These are phyloP conservation scores for Leccinellum luteum DNA, from an alignment of 768 basidiomycete genomes.

Conservation along the genomic window DNA sequence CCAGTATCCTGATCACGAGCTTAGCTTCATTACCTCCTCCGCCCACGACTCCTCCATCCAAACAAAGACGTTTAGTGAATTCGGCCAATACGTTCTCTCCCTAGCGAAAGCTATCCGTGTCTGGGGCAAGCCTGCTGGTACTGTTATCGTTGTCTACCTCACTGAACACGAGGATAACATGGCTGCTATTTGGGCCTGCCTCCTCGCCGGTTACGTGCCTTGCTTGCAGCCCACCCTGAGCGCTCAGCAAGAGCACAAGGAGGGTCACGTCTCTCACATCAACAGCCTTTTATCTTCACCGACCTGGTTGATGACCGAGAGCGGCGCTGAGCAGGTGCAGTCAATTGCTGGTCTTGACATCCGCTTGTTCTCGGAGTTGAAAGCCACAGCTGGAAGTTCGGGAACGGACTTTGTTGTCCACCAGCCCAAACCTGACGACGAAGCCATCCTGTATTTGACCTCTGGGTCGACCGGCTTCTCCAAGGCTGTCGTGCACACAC, in stretches of 20 bases:
- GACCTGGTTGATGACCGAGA: slow-evolving; percentile 29
- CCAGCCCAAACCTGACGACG: neutral
- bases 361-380: slow-evolving; percentile 23
- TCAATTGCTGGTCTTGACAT: slow-evolving; percentile 26
- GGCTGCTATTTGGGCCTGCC: slow-evolving; percentile 31
- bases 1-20: slow-evolving; percentile 23
- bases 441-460: neutral
- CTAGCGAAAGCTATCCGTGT: slow-evolving; percentile 20
- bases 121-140: slow-evolving; percentile 27
- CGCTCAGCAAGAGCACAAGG: slow-evolving; percentile 31
- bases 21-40: slow-evolving; percentile 28
- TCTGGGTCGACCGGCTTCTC: neutral
- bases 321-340: slow-evolving; percentile 23
- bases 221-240: slow-evolving; percentile 33
- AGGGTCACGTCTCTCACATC: slow-evolving; percentile 29
- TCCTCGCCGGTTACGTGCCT: slow-evolving; percentile 31
- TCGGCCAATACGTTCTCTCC: slow-evolving; percentile 14
- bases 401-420: slow-evolving; percentile 5
- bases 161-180: slow-evolving; percentile 35
- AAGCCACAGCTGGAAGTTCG: slow-evolving; percentile 14
- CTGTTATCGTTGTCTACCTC: slow-evolving; percentile 28
- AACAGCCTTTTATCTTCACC: slow-evolving; percentile 28
- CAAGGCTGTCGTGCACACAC: neutral
- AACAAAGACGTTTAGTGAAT: slow-evolving; percentile 23
- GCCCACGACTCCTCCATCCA: slow-evolving; percentile 31